A percentile compares a stretch with the other conserved stretches of the same genome.
Evolutionary conservation across 495 filamentous ascomycete species (phyloP).

Genomic region (Neurospora sp.): DNA sequence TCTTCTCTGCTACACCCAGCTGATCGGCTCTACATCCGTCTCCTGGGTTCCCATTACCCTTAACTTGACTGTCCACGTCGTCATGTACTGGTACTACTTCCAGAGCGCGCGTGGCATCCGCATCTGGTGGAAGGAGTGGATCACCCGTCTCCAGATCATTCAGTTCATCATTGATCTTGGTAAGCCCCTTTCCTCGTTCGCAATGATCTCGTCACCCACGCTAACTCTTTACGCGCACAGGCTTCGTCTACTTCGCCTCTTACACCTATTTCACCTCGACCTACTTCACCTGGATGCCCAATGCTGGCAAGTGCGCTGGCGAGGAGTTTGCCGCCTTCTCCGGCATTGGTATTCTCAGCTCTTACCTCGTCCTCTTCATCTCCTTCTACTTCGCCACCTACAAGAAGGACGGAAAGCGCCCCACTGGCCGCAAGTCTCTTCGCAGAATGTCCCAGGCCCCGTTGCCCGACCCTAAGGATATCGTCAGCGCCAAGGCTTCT

Average conservation of each 20-base stretch:
- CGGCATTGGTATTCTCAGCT: constrained; percentile 82
- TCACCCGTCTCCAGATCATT: constrained; percentile 74
- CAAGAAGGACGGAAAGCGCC: constrained; percentile 67
- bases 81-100: constrained; percentile 63
- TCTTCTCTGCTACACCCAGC: constrained; percentile 76
- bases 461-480: constrained; percentile 37
- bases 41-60: constrained; percentile 70
- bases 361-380: constrained; percentile 96
- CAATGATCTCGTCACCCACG: neutral
- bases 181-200: constrained; percentile 25
- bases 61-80: constrained; percentile 69
- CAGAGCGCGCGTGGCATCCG: constrained; percentile 69
- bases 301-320: constrained; percentile 75
- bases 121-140: constrained; percentile 90
- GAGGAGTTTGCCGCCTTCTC: constrained; percentile 96
- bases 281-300: constrained; percentile 82
- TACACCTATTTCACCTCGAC: constrained; percentile 90
- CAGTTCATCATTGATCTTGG: constrained; percentile 75
- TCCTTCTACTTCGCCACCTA: constrained; percentile 98
- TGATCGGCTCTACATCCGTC: constrained; percentile 67
- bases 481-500: constrained; percentile 20
- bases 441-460: constrained; percentile 45
- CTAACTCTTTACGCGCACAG: constrained; percentile 30
- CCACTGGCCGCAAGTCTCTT: constrained; percentile 45
- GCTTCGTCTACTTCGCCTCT: constrained; percentile 90